phyloP scores from a whole-genome alignment of 108 stramenopile genomes.

The Schizochytrium sp. region DNA sequence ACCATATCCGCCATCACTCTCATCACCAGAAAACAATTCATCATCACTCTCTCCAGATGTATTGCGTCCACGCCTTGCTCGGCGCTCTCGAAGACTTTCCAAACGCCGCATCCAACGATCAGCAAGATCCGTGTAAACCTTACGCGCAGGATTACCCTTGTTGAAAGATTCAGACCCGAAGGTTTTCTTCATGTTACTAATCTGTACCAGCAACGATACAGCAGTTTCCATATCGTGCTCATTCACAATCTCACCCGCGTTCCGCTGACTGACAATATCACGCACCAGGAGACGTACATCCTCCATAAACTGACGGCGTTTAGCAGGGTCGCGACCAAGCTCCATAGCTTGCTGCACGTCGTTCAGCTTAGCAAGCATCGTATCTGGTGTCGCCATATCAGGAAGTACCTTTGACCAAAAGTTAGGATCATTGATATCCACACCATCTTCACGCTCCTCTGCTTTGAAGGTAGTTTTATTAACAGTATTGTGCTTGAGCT shows the following conservation, averaged over 20 bases:
- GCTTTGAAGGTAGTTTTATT: constrained; percentile 68
- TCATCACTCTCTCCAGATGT: constrained; percentile 20
- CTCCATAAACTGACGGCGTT: constrained; percentile 50
- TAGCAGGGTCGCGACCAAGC: background rate
- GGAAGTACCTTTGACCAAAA: constrained; percentile 76
- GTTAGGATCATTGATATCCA: constrained; percentile 74
- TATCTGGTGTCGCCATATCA: constrained; percentile 70
- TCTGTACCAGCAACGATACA: constrained; percentile 6
- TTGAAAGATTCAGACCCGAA: constrained; percentile 48
- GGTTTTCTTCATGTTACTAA: constrained; percentile 50
- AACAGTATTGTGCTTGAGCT: constrained; percentile 67
- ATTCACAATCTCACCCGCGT: constrained; percentile 50
- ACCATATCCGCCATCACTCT: constrained; percentile 12
- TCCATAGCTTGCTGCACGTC: background rate
- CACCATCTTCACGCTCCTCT: constrained; percentile 66
- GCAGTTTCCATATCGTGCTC: constrained; percentile 59
- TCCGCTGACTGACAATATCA: constrained; percentile 47
- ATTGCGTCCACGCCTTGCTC: constrained; percentile 22
- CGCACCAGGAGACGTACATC: constrained; percentile 50
- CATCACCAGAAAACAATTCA: constrained; percentile 32
- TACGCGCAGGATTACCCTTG: background rate
- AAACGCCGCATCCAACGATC: constrained; percentile 31
- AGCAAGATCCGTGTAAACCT: constrained; percentile 53
- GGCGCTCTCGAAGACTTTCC: constrained; percentile 44
- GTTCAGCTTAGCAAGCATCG: constrained; percentile 69